These are phyloP conservation scores for Podospora pseudocomata DNA, from an alignment of 495 filamentous ascomycete species.

Conservation along the genomic window DNA sequence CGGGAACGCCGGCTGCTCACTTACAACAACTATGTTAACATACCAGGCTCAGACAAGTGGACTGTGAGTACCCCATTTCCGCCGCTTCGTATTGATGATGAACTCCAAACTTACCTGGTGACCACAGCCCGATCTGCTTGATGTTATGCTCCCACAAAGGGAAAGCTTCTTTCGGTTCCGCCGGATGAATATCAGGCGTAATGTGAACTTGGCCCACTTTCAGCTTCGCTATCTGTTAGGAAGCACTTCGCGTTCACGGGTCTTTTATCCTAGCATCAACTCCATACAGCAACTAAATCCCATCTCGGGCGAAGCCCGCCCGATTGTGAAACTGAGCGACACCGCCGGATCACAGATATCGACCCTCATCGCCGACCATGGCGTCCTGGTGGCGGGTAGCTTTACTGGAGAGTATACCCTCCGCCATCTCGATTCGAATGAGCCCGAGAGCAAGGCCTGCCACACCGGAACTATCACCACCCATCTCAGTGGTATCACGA, in stretches of 20 bases:
- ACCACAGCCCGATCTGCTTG: constrained; percentile 29
- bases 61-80: constrained; percentile 26
- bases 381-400: constrained; percentile 71
- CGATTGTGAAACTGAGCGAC: constrained; percentile 61
- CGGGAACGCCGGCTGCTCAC: constrained; percentile 53
- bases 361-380: constrained; percentile 63
- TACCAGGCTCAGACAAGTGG: constrained; percentile 35
- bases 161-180: constrained; percentile 67
- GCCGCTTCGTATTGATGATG: not conserved
- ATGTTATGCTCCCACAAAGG: constrained; percentile 37
- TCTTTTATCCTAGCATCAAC: constrained; percentile 68
- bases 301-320: constrained; percentile 40
- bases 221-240: constrained; percentile 84
- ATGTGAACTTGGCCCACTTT: constrained; percentile 72
- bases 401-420: constrained; percentile 81
- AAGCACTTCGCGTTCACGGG: constrained; percentile 65
- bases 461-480: constrained; percentile 65
- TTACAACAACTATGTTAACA: constrained; percentile 59
- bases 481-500: constrained; percentile 73
- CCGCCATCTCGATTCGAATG: constrained; percentile 47
- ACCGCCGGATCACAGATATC: constrained; percentile 56
- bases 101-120: not conserved
- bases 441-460: constrained; percentile 37
- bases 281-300: constrained; percentile 57
- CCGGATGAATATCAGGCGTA: constrained; percentile 62